A percentile compares a stretch with the other conserved stretches of the same genome.
phyloP scores from a whole-genome alignment of 305 asterid genomes.

The Fraxinus velutina region DNA sequence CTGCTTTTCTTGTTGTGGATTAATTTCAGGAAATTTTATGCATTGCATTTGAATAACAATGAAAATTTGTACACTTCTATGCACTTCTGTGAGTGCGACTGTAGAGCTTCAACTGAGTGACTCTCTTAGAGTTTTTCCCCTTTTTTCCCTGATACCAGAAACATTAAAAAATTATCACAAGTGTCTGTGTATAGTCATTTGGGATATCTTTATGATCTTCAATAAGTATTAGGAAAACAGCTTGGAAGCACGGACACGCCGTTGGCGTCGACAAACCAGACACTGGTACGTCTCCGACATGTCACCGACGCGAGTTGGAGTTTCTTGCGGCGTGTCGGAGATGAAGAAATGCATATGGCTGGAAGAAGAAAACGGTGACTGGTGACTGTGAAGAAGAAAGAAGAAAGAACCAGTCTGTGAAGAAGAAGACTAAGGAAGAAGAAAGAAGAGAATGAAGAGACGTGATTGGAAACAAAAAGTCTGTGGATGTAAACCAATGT shows the following conservation, averaged over 20 bases:
- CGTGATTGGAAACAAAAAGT: not conserved
- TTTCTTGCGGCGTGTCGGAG: not conserved
- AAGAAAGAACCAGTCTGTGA: not conserved
- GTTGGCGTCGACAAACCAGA: not conserved
- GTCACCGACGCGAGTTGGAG: not conserved
- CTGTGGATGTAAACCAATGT: not conserved
- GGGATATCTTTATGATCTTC: not conserved
- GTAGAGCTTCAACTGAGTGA: not conserved
- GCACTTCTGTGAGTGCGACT: not conserved
- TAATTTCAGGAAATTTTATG: not conserved
- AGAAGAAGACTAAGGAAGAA: not conserved
- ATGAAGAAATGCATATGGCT: not conserved
- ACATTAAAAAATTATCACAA: not conserved
- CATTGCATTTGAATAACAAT: not conserved
- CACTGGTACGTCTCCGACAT: not conserved
- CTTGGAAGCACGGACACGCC: not conserved
- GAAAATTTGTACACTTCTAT: not conserved
- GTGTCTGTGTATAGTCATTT: not conserved
- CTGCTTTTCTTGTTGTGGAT: not conserved
- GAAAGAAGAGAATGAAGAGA: not conserved
- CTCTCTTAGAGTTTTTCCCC: not conserved
- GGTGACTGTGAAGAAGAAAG: not conserved
- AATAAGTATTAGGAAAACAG: not conserved
- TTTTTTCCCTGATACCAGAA: not conserved
- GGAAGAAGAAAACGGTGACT: not conserved